A percentile compares a stretch with the other conserved stretches of the same genome.
Conservation (phyloP, 192 early-diverging fungal genomes). For the Rhizoclosmatium globosum region DNA sequence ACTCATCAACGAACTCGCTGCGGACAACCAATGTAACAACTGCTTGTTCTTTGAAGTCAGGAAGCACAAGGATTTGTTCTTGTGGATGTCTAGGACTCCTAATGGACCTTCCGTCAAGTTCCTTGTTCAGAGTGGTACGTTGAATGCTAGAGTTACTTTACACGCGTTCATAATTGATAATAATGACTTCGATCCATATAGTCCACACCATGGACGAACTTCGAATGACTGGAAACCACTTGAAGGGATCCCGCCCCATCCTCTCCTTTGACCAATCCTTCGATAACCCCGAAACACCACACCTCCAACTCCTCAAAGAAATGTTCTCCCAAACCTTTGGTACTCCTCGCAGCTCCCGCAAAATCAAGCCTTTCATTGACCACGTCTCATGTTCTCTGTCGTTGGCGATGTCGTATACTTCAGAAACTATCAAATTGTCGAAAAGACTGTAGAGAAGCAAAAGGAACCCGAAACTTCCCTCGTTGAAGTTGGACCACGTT, state of each 20-base stretch:
- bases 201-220: constrained; percentile 99
- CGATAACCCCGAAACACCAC: constrained; percentile 75
- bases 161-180: constrained; percentile 3
- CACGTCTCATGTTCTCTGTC: constrained; percentile 76
- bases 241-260: constrained; percentile 95
- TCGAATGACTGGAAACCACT: constrained; percentile 97
- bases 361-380: constrained; percentile 97
- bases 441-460: constrained; percentile 66
- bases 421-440: constrained; percentile 90
- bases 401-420: constrained; percentile 90
- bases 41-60: constrained; percentile 95
- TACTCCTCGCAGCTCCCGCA: constrained; percentile 84
- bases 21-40: constrained; percentile 98
- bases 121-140: constrained; percentile 88
- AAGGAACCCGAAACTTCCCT: constrained; percentile 81
- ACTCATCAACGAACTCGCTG: constrained; percentile 92
- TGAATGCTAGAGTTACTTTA: not conserved
- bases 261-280: constrained; percentile 95
- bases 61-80: constrained; percentile 89
- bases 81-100: constrained; percentile 96
- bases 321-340: constrained; percentile 90
- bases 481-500: constrained; percentile 97
- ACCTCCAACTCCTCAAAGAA: constrained; percentile 91
- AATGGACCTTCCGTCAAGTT: constrained; percentile 96
- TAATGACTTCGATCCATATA: constrained; percentile 25